Evolutionary conservation across 1,284 basidiomycete species (phyloP).

Genomic region (Garcileccinum viscosum): DNA sequence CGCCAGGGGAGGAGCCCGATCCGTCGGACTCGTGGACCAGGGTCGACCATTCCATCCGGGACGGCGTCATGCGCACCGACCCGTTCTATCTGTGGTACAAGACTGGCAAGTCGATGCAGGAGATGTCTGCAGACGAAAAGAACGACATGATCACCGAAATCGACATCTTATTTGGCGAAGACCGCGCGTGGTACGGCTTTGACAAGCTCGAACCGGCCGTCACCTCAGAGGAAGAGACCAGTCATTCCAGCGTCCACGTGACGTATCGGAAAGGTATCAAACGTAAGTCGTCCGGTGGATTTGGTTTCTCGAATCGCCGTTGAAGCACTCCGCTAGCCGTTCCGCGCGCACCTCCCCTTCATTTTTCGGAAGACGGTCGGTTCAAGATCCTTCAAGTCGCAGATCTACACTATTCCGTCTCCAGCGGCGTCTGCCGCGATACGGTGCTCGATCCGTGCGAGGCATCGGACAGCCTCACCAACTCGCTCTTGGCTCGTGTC

Average conservation of each 20-base stretch:
- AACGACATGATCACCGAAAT: slow-evolving; percentile 81
- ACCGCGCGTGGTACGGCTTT: slow-evolving; percentile 85
- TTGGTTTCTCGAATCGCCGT: neutral
- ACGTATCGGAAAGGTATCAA: slow-evolving; percentile 71
- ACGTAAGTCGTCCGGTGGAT: slow-evolving; percentile 47
- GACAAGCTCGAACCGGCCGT: slow-evolving; percentile 69
- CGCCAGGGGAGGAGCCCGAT: slow-evolving; percentile 53
- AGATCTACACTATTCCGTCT: slow-evolving; percentile 87
- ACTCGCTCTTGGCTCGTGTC: slow-evolving; percentile 67
- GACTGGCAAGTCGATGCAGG: slow-evolving; percentile 61
- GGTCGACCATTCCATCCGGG: slow-evolving; percentile 59
- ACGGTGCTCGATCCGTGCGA: slow-evolving; percentile 60
- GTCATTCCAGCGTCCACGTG: slow-evolving; percentile 59
- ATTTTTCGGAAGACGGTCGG: slow-evolving; percentile 81
- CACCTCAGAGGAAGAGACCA: slow-evolving; percentile 46
- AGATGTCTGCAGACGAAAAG: slow-evolving; percentile 65
- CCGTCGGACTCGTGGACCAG: slow-evolving; percentile 61
- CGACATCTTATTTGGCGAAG: slow-evolving; percentile 85
- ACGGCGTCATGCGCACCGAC: slow-evolving; percentile 58
- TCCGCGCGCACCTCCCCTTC: slow-evolving; percentile 73
- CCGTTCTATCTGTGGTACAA: slow-evolving; percentile 80
- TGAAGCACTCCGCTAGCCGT: slow-evolving; percentile 49
- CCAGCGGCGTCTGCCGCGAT: slow-evolving; percentile 75
- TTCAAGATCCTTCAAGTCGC: slow-evolving; percentile 92
- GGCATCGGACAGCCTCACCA: slow-evolving; percentile 77